phyloP scores from a whole-genome alignment of 1,284 basidiomycete genomes.

The Pseudomicrostroma phylloplanum region DNA sequence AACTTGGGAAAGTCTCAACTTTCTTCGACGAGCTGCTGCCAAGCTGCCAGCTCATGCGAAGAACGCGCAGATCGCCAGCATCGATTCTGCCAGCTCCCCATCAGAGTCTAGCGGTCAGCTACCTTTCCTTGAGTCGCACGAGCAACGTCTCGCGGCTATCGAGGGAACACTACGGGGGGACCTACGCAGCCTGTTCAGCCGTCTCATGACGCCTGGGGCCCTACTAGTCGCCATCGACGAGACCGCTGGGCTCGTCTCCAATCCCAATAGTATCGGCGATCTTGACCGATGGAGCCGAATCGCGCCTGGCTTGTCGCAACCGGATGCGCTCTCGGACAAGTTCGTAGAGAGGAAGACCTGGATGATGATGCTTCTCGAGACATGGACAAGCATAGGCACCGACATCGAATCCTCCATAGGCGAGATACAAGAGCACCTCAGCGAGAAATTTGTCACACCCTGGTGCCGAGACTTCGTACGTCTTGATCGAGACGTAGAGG shows the following conservation, averaged over 20 bases:
- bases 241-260: neutral
- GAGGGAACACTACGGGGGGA: neutral
- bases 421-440: neutral
- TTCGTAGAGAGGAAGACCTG: neutral
- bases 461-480: neutral
- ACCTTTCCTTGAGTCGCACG: neutral
- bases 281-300: neutral
- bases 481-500: neutral
- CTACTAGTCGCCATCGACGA: neutral
- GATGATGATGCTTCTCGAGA: neutral
- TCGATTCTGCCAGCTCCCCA: neutral
- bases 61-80: neutral
- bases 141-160: neutral
- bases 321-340: neutral
- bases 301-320: neutral
- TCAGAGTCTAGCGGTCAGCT: neutral
- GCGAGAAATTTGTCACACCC: neutral
- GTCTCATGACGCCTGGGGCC: neutral
- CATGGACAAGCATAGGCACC: neutral
- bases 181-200: neutral
- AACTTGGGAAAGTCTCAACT: neutral
- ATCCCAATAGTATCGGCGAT: neutral
- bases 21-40: neutral
- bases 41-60: neutral
- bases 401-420: neutral